Percentiles rank a stretch among this genome's conserved stretches.
Evolutionary conservation across 371 early-diverging fungal species (phyloP).

Genomic region (Rhizopus stolonifer): DNA sequence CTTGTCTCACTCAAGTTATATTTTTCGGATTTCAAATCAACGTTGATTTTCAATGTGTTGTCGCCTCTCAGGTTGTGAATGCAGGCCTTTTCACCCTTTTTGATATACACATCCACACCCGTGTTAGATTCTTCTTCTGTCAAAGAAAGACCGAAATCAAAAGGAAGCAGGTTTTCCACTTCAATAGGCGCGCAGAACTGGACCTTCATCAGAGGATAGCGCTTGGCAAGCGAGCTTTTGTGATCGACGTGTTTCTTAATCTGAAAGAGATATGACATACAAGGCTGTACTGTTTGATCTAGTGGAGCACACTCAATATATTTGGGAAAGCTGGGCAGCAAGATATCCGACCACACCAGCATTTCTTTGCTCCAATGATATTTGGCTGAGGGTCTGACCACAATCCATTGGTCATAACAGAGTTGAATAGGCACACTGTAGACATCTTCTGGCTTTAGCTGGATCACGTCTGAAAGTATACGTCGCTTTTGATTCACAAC

Average conservation of each 20-base stretch:
- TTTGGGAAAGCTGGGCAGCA: conserved; percentile 32
- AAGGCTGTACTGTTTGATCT: conserved; percentile 10
- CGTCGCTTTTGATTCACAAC: conserved; percentile 48
- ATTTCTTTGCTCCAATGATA: conserved; percentile 70
- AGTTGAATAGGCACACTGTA: conserved; percentile 68
- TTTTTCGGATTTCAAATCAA: conserved; percentile 60
- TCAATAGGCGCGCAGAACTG: conserved; percentile 74
- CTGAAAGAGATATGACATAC: conserved; percentile 26
- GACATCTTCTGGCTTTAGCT: conserved; percentile 51
- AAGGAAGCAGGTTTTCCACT: conserved; percentile 86
- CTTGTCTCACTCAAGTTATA: conserved; percentile 20
- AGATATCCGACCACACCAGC: conserved; percentile 71
- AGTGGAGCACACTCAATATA: conserved; percentile 30
- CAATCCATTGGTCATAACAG: conserved; percentile 58
- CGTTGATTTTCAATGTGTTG: conserved; percentile 53
- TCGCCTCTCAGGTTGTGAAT: conserved; percentile 67
- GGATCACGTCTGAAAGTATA: conserved; percentile 20
- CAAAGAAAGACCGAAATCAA: conserved; percentile 55
- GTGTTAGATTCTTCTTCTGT: conserved; percentile 46
- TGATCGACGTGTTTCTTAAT: conserved; percentile 34
- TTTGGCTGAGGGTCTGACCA: conserved; percentile 65
- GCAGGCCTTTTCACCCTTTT: conserved; percentile 55
- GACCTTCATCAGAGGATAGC: conserved; percentile 72
- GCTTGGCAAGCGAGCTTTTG: conserved; percentile 28
- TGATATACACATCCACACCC: conserved; percentile 30